Conservation (phyloP, 1,284 basidiomycete genomes). For the Ganoderma lucidum region DNA sequence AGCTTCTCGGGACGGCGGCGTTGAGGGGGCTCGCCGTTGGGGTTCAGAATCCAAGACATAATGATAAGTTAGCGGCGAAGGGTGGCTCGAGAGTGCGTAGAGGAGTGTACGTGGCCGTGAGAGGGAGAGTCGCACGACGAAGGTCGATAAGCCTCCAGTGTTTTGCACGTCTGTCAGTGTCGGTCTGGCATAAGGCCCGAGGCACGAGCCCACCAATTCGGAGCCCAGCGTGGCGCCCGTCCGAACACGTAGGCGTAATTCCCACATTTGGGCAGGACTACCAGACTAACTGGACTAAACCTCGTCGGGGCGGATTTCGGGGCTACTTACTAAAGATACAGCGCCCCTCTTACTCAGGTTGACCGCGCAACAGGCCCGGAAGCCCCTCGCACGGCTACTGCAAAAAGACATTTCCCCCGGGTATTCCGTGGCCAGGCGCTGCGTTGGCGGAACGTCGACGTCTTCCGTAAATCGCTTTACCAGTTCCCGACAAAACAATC, state of each 20-base stretch:
- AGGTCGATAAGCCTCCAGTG: conserved; percentile 2
- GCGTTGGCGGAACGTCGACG: not conserved
- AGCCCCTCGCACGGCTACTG: not conserved
- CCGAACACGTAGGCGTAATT: conserved; percentile 2
- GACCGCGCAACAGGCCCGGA: not conserved
- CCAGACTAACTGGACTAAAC: not conserved
- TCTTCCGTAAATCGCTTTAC: not conserved
- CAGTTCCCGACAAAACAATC: not conserved
- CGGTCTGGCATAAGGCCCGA: conserved; percentile 10
- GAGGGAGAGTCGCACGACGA: not conserved
- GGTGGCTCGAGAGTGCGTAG: conserved; percentile 1
- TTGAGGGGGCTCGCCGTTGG: conserved; percentile 48
- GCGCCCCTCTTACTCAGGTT: not conserved
- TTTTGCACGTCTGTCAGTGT: not conserved
- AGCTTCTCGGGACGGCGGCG: conserved; percentile 40
- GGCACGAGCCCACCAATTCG: not conserved
- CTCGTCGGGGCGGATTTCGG: not conserved
- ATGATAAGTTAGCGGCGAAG: conserved; percentile 8
- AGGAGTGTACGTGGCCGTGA: conserved; percentile 7
- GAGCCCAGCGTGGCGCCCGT: conserved; percentile 1
- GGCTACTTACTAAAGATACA: not conserved
- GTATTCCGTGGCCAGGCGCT: not conserved
- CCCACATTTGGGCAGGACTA: not conserved
- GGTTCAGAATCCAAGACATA: conserved; percentile 65
- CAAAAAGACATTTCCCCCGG: not conserved